Base-by-base conservation (phyloP, 768 basidiomycete species). In the Mycena leptocephala region DNA sequence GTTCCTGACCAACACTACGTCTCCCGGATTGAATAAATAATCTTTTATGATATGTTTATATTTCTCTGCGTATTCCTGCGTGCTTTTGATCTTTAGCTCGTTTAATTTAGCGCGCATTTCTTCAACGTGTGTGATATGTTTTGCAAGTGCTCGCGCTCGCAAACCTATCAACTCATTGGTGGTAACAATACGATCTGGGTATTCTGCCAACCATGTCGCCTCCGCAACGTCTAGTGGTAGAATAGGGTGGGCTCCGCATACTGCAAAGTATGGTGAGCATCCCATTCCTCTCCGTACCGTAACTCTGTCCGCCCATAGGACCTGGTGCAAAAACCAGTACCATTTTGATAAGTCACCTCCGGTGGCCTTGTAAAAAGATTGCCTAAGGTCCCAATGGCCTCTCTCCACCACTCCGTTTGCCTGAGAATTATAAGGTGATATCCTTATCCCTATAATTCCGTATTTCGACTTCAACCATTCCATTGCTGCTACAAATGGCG, bases 371-470 rank as follows among this genome's bases (percentile, higher is more conserved):
- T n/a, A n/a, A n/a, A n/a, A n/a, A n/a, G n/a, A n/a, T n/a, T n/a
- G n/a, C n/a, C n/a, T n/a, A n/a, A n/a, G n/a, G n/a, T n/a, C n/a
- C n/a, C n/a, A n/a, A n/a, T n/a, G n/a, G n/a, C n/a, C n/a, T n/a
- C n/a, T n/a, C n/a, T n/a, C n/a, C n/a, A n/a, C n/a, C n/a, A n/a
- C n/a, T n/a, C 89, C 83, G n/a, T 90, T 89, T 0, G 87, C 85
- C 5, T 79, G 82, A 0, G 84, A 88, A 72, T 89, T 89, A 78
- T 89, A 90, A 0, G 83, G 79, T 1, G 84, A 87, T 3, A 90
- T 89, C 0, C 80, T 70, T 14, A 90, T 88, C 37, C 88, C 86
- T 0, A 73, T 62, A 26, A 90, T 87, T 2, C 84, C 68, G 20
- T 85, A 85, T 13, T 76, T 75, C 22, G 79, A 70, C 2, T 70